Evolutionary conservation across 2,329 filamentous ascomycete genomes (phyloP), one percentile per base, ranked within the genome.

Genomic region (Remersonia thermophila): DNA sequence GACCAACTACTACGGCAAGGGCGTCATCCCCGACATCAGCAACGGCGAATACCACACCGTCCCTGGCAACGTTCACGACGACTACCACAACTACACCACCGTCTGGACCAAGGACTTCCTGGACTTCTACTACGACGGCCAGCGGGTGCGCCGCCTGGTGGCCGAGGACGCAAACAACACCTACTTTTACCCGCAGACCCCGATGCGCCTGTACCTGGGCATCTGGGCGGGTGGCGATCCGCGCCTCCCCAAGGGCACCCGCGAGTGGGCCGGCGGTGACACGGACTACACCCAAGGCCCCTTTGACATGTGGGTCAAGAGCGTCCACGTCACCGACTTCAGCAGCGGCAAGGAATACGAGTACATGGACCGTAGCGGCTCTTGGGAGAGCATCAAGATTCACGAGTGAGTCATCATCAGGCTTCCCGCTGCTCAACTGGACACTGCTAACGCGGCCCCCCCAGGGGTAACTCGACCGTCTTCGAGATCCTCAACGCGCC

Each of bases 1-100:
- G 48, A 79, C 73, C 47, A 87, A 89, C 63, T 89, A 80, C 60
- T 89, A 82, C 50, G 79, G 82, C 55, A 85, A 87, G 63, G 83
- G 81, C 33, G 64, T 59, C 33, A 65, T 59, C 62, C 62, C 74
- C 59, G 55, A 81, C 64, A 53, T 65, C 59, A 66, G 73, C 49
- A 77, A 80, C 44, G 80, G 71, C 43, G 65, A 64, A 30, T 73
- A 75, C 55, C 68, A 80, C 50, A 55, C 60, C 8, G 58, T 72
- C 35, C 55, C 73, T 7, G 58, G 66, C 17, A 65, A 66, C 46
- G 67, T 73, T 29, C 72, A 72, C 50, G 61, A 64, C 33, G 71
- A 73, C 36, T 80, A 68, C 54, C 80, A 84, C 65, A 85, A 83
- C 54, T 87, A 86, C 58, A 81, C 79, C n/a, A 65, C 75, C 20